Base-by-base conservation (phyloP, 345 rosid genomes). In the Moricandia arvensis region DNA sequence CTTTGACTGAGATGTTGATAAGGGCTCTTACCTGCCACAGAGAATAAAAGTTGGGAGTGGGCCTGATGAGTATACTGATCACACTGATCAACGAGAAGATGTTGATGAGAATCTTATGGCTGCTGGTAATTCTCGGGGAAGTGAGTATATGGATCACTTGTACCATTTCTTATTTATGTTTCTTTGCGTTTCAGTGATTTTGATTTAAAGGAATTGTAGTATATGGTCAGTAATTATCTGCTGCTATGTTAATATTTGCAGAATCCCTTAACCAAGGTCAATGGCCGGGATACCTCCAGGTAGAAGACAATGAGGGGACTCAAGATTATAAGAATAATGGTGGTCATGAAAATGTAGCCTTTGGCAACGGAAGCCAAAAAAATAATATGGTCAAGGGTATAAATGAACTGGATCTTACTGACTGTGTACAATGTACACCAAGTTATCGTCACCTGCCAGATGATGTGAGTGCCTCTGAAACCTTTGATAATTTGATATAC, bases 361-460 rank as follows among this genome's bases (percentile, higher is more conserved):
- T 47, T 47, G 53, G 53, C 33, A 89, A 85, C 24, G 38, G 86
- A 80, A 81, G 83, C 83, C 95, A 84, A 49, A 91, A 83, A 80
- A 80, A 88, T 82, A 83, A 83, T 87, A 27, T 85, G 76, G 84
- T 85, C 70, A 96, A 96, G 73, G 90, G 95, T 49, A 89, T 96
- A 74, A 90, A 89, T 72, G 99, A 96, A 82, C 89, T 96, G 72
- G 99, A 96, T 80, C 90, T 93, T 60, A 73, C 97, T 73, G 89
- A 96, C 58, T 93, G 98, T 68, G 92, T 86, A 77, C 84, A 87
- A 58, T 96, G 99, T 81, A 80, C 97, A 70, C 98, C 99, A 77
- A 96, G 99, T 72, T 96, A 96, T 81, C 90, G 99, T 17, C 96
- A 85, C 76, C 85, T 96, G 63, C 99, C 99, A 74, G 82, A 84